Percentiles rank a stretch among this genome's conserved stretches.
Conservation (phyloP, 345 rosid species). For the Brassica juncea region DNA sequence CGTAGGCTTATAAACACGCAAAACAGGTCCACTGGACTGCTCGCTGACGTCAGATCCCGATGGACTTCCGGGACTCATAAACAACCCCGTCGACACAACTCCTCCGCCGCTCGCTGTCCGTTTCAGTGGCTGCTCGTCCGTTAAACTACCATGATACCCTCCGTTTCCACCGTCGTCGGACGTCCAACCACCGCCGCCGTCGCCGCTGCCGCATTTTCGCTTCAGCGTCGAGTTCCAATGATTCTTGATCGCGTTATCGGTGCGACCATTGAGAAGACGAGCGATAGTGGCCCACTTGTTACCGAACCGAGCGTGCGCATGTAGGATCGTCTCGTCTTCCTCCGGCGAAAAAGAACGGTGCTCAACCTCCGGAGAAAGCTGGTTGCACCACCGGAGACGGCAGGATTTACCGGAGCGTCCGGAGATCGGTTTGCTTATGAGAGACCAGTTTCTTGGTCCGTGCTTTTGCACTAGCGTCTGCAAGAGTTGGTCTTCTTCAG, state of each 20-base stretch:
- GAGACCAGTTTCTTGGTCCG: slow-evolving; percentile 93
- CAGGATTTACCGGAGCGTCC: slow-evolving; percentile 96
- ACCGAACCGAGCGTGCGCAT: slow-evolving; percentile 83
- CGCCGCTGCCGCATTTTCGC: slow-evolving; percentile 55
- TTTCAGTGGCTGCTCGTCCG: slow-evolving; percentile 57
- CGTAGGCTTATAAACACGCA: slow-evolving; percentile 43
- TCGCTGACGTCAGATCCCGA: slow-evolving; percentile 85
- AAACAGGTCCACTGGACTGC: slow-evolving; percentile 48
- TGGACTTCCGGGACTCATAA: slow-evolving; percentile 67
- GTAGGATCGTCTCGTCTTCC: slow-evolving; percentile 70
- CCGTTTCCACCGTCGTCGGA: slow-evolving; percentile 30
- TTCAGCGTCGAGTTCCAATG: slow-evolving; percentile 97
- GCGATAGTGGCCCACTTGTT: slow-evolving; percentile 98
- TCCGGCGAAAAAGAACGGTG: slow-evolving; percentile 76
- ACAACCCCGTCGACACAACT: slow-evolving; percentile 49
- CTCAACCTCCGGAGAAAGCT: slow-evolving; percentile 89
- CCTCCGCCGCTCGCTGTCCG: slow-evolving; percentile 50
- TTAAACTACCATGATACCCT: slow-evolving; percentile 59
- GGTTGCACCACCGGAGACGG: slow-evolving; percentile 93
- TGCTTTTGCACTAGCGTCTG: slow-evolving; percentile 62
- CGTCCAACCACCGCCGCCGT: slow-evolving; percentile 11
- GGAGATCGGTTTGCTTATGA: slow-evolving; percentile 85
- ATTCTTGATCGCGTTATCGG: slow-evolving; percentile 92
- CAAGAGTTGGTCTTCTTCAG: slow-evolving; percentile 82
- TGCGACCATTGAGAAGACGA: slow-evolving; percentile 84